Evolutionary conservation across 108 stramenopile species (phyloP), one percentile per base, ranked within the genome.

Genomic region (Nitzschia putrida): DNA sequence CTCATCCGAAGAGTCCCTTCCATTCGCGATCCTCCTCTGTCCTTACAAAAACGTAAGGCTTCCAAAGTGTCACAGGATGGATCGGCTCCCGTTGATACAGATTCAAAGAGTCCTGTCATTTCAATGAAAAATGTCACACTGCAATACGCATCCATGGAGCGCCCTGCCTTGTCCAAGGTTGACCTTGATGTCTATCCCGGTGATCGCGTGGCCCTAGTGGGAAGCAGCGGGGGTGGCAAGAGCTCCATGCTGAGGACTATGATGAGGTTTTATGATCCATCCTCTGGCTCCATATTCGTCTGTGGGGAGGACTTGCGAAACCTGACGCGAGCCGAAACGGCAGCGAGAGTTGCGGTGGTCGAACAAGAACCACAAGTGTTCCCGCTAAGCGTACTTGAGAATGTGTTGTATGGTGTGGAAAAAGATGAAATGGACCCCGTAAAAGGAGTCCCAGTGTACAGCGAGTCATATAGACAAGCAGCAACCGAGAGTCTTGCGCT

Each of bases 181-280:
- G 74, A 85, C 53, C 75, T 98, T 12, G 64, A 82, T 22, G 78
- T 98, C n/a, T 77, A 90, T 26, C 83, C 90, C 24, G 94, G 96
- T 26, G 91, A 97, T 64, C 87, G 85, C 39, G 89, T 97, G 24
- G 97, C 97, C 2, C 77, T 99, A 56, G 97, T 98, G 21, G 98
- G 98, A 47, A 60, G 87, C 23, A 88, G 85, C 64, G 98, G 98
- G 8, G 87, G 80, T 52, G 98, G 99, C 42, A 99, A 99, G 79
- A 87, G 87, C 18, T 91, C 95, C 22, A 80, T 97, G 71, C 80
- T 96, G 18, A 75, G 86, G 9, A 77, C 94, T 12, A 77, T 98
- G 23, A 78, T 96, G 56, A 85, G 98, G 8, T 96, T 98, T 67
- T 98, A 99, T 71, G 97, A 97, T 78, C 96, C 96, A 23, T 71